phyloP scores from a whole-genome alignment of 441 rosid genomes.

The Erodium chrysanthum region DNA sequence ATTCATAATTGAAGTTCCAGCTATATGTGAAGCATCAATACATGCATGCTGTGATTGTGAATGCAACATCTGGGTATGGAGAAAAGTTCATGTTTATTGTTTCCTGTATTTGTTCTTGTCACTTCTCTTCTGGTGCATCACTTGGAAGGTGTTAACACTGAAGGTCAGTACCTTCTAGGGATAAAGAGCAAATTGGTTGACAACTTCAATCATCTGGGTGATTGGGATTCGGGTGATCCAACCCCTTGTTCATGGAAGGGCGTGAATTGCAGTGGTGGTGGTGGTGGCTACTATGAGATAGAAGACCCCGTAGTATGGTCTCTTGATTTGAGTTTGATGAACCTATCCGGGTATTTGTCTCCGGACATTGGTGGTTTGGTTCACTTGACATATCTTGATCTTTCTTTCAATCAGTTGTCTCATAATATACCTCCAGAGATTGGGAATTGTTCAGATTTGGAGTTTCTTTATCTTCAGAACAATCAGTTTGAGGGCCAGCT shows the following conservation, averaged over 20 bases:
- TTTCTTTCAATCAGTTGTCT: conserved; percentile 45
- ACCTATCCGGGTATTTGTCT: conserved; percentile 62
- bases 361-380: conserved; percentile 55
- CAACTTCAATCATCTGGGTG: conserved; percentile 36
- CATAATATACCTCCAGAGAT: conserved; percentile 60
- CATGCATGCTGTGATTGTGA: neutral
- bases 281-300: neutral
- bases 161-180: conserved; percentile 59
- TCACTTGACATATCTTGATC: conserved; percentile 52
- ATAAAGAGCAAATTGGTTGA: conserved; percentile 54
- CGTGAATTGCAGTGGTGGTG: conserved; percentile 57
- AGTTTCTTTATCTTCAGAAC: conserved; percentile 46
- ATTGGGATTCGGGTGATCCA: conserved; percentile 58
- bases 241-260: conserved; percentile 79
- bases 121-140: conserved; percentile 31
- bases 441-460: conserved; percentile 53
- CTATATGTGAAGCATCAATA: too few relatives aligned
- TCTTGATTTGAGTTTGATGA: conserved; percentile 59
- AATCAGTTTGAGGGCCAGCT: conserved; percentile 63
- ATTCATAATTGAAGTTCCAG: neutral
- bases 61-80: neutral
- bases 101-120: conserved; percentile 25
- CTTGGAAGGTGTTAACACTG: conserved; percentile 52
- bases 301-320: conserved; percentile 34
- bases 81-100: neutral